Conservation (phyloP, 176 grass and related monocot genomes). For the Otatea glauca region DNA sequence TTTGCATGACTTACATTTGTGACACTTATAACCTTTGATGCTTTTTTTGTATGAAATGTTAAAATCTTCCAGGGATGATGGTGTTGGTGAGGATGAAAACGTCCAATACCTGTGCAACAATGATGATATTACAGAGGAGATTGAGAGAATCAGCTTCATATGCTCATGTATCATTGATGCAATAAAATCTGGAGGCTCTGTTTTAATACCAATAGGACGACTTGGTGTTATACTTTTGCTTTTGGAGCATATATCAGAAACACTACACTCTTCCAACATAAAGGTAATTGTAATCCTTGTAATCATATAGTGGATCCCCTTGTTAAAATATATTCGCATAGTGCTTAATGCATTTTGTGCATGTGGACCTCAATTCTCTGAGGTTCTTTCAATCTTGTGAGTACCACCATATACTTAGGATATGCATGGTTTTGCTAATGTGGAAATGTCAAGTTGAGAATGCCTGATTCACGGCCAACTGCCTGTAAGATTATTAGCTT, state of each 20-base stretch:
- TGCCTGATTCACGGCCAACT: constrained; percentile 2
- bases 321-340: constrained; percentile 6
- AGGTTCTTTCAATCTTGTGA: constrained; percentile 15
- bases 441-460: constrained; percentile 28
- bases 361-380: neutral
- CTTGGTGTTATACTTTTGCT: constrained; percentile 65
- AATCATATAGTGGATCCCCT: neutral
- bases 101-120: constrained; percentile 45
- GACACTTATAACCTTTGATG: constrained; percentile 5
- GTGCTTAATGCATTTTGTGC: constrained; percentile 12
- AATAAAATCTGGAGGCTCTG: constrained; percentile 76
- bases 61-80: constrained; percentile 41
- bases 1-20: constrained; percentile 6
- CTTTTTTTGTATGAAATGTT: constrained; percentile 23
- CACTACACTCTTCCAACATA: constrained; percentile 50
- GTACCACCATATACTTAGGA: neutral
- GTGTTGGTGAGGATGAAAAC: constrained; percentile 48
- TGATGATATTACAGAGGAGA: constrained; percentile 81
- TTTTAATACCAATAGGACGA: constrained; percentile 71
- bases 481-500: neutral
- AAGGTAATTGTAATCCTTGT: constrained; percentile 55
- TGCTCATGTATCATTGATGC: constrained; percentile 79
- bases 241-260: constrained; percentile 72
- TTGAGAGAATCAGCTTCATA: constrained; percentile 78
- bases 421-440: constrained; percentile 16